phyloP scores from a whole-genome alignment of 768 basidiomycete species.

The Suillus discolor region DNA sequence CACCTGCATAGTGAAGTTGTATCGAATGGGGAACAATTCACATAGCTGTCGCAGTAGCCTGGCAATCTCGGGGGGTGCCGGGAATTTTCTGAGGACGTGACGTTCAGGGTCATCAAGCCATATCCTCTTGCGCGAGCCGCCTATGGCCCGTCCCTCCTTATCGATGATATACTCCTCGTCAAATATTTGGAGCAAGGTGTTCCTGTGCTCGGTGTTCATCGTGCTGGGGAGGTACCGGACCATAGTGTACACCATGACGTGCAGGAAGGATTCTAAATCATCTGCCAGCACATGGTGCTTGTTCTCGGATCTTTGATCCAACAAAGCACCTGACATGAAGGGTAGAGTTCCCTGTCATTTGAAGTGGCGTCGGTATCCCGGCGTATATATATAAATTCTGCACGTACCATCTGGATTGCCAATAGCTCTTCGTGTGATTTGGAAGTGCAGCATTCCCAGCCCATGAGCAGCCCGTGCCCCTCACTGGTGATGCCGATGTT shows the following conservation, averaged over 20 bases:
- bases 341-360: conserved; percentile 8
- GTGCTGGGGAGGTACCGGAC: conserved; percentile 19
- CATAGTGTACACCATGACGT: conserved; percentile 16
- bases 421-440: not conserved
- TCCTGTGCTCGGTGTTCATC: not conserved
- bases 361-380: not conserved
- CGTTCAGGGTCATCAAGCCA: not conserved
- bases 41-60: not conserved
- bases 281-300: conserved; percentile 12
- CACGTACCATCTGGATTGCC: not conserved
- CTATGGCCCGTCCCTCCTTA: not conserved
- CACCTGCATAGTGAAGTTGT: not conserved
- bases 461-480: conserved; percentile 21
- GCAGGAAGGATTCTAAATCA: conserved; percentile 13
- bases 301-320: not conserved
- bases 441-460: conserved; percentile 23
- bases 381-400: not conserved
- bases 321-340: conserved; percentile 25
- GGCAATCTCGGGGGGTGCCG: not conserved
- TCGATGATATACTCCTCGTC: not conserved
- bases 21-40: not conserved
- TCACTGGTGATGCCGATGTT: conserved; percentile 24
- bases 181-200: not conserved
- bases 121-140: not conserved
- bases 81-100: not conserved